Evolutionary conservation across 352 stramenopile species (phyloP).

Genomic region (Phytophthora palmivora): DNA sequence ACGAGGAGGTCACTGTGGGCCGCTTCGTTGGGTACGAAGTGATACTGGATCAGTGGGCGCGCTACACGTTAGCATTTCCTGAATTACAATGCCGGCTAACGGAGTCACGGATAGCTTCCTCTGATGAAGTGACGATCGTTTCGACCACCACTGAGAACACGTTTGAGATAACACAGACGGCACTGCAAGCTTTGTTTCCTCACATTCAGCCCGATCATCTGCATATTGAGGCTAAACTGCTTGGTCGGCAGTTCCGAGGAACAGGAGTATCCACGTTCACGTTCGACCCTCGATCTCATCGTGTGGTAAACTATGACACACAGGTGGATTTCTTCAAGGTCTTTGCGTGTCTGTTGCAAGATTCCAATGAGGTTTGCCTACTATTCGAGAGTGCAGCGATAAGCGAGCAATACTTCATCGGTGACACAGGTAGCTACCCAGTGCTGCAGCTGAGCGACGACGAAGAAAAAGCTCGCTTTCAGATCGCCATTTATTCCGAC

Average conservation of each 20-base stretch:
- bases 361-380: conserved; percentile 46
- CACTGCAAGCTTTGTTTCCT: conserved; percentile 60
- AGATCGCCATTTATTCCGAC: conserved; percentile 1
- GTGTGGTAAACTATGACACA: conserved; percentile 54
- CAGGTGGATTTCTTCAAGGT: conserved; percentile 54
- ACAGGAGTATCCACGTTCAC: conserved; percentile 49
- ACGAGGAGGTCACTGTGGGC: conserved; percentile 50
- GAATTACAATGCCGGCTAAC: conserved; percentile 41
- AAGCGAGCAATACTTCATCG: conserved; percentile 59
- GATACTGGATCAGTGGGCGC: conserved; percentile 51
- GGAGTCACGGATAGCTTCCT: conserved; percentile 30
- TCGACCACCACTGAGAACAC: conserved; percentile 46
- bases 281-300: conserved; percentile 47
- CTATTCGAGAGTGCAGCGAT: conserved; percentile 50
- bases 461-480: conserved; percentile 16
- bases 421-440: conserved; percentile 35
- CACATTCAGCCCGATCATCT: conserved; percentile 30
- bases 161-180: conserved; percentile 49
- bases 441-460: conserved; percentile 10
- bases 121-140: conserved; percentile 38
- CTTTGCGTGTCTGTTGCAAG: conserved; percentile 50
- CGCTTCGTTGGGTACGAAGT: conserved; percentile 22
- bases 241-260: conserved; percentile 42
- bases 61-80: conserved; percentile 50
- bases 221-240: conserved; percentile 38